Evolutionary conservation across 2,329 filamentous ascomycete species (phyloP).

Genomic region (Penicillium capsulatum): DNA sequence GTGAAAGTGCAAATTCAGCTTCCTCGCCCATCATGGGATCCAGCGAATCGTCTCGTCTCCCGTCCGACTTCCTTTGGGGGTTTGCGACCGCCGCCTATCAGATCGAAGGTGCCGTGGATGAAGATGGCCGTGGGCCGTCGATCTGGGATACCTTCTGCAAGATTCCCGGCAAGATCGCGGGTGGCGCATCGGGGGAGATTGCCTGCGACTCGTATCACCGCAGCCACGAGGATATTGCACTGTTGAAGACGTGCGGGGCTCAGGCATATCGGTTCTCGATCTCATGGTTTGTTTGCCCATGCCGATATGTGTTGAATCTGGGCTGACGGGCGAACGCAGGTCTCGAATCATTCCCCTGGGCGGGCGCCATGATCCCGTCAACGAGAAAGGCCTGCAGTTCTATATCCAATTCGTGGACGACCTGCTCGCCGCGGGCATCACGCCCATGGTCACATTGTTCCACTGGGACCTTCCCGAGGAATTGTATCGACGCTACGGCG

Average conservation of each 20-base stretch:
- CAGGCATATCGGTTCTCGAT: conserved; percentile 79
- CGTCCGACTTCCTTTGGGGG: conserved; percentile 55
- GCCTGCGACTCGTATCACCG: conserved; percentile 87
- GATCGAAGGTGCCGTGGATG: conserved; percentile 70
- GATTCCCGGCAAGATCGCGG: conserved; percentile 76
- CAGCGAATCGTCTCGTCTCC: not conserved
- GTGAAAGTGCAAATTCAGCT: too few species aligned
- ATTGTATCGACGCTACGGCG: conserved; percentile 75
- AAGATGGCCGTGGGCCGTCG: conserved; percentile 73
- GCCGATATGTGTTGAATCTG: too few species aligned
- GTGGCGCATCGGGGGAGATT: conserved; percentile 67
- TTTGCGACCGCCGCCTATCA: conserved; percentile 83
- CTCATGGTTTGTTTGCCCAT: conserved; percentile 63
- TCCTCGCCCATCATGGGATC: too few species aligned
- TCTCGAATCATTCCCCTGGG: conserved; percentile 81
- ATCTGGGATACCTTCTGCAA: conserved; percentile 91
- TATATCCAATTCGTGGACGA: conserved; percentile 77
- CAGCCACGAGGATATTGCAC: conserved; percentile 68
- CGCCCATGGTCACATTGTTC: conserved; percentile 75
- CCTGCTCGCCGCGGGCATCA: conserved; percentile 69
- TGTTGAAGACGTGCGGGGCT: conserved; percentile 70
- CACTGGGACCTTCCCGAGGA: conserved; percentile 84
- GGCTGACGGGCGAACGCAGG: too few species aligned
- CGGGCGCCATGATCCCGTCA: conserved; percentile 75
- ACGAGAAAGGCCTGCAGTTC: conserved; percentile 70